These are phyloP conservation scores for Mimosa bimucronata DNA, from an alignment of 306 rosid species.

Conservation along the genomic window DNA sequence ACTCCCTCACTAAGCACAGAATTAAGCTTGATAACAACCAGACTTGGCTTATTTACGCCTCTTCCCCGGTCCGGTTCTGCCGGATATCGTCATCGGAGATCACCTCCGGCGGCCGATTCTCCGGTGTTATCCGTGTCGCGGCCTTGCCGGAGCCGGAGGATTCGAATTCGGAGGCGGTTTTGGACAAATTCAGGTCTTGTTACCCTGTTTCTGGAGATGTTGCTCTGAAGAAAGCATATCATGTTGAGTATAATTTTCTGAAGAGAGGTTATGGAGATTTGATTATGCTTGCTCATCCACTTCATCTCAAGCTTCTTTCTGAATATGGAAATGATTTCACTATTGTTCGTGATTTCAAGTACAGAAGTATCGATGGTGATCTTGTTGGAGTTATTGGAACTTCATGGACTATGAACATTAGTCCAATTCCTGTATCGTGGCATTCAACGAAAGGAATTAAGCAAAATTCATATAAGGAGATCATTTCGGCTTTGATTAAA, in stretches of 20 bases:
- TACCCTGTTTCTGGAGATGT: constrained; percentile 83
- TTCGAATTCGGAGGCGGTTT: constrained; percentile 45
- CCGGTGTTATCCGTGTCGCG: constrained; percentile 68
- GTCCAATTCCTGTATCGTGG: constrained; percentile 82
- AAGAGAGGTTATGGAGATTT: constrained; percentile 78
- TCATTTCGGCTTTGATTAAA: constrained; percentile 56
- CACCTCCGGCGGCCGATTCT: constrained; percentile 49
- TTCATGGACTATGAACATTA: constrained; percentile 70
- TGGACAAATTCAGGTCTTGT: constrained; percentile 70
- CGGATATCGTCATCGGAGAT: constrained; percentile 47
- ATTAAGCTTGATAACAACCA: constrained; percentile 70
- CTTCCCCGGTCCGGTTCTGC: constrained; percentile 56
- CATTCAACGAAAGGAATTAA: constrained; percentile 65
- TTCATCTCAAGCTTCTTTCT: constrained; percentile 66
- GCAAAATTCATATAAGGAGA: constrained; percentile 53
- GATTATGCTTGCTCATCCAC: constrained; percentile 87
- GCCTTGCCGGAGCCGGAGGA: constrained; percentile 56
- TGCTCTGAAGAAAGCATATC: constrained; percentile 53
- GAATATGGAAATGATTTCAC: constrained; percentile 34
- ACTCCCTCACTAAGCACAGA: constrained; percentile 63
- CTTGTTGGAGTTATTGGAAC: constrained; percentile 88
- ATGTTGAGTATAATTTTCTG: constrained; percentile 71
- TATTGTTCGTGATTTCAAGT: constrained; percentile 68
- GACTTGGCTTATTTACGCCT: constrained; percentile 77
- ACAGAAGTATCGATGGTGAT: constrained; percentile 77